phyloP scores from a whole-genome alignment of 1,284 basidiomycete genomes.

The Cutaneotrichosporon cavernicola region DNA sequence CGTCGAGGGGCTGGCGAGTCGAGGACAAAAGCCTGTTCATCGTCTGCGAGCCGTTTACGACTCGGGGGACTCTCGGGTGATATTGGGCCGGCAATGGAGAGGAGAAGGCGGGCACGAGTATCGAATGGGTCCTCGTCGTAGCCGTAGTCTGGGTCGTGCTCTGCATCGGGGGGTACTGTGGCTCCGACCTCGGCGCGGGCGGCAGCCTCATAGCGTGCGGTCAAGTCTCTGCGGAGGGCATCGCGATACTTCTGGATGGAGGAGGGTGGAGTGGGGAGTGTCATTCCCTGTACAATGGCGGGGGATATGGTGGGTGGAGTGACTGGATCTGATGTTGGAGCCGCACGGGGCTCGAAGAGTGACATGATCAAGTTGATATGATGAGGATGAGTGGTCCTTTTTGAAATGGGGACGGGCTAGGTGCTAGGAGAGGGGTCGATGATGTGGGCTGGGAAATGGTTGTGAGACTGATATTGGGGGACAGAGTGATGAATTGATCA shows the following conservation, averaged over 20 bases:
- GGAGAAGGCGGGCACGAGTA: constrained; percentile 18
- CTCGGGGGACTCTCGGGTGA: neutral
- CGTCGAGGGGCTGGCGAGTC: constrained; percentile 13
- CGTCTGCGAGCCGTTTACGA: constrained; percentile 2
- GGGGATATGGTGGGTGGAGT: neutral
- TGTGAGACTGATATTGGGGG: no score
- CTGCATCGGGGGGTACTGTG: constrained; percentile 8
- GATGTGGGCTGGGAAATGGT: no score
- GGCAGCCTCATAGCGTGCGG: constrained; percentile 18
- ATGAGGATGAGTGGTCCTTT: neutral
- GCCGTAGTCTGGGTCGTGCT: constrained; percentile 25
- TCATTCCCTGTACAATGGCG: neutral
- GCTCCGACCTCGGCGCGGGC: constrained; percentile 14
- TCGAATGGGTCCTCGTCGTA: constrained; percentile 30
- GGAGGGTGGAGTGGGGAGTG: constrained; percentile 12
- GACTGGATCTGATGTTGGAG: neutral
- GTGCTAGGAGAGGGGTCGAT: no score
- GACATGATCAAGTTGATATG: neutral
- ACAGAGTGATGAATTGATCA: no score
- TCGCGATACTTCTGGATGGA: constrained; percentile 25
- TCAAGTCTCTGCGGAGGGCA: constrained; percentile 20
- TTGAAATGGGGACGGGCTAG: neutral
- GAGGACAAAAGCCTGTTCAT: neutral
- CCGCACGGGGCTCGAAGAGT: neutral
- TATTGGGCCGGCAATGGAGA: neutral